A percentile compares a stretch with the other conserved stretches of the same genome.
These are phyloP conservation scores for Pseudonectria foliicola DNA, from an alignment of 2,329 filamentous ascomycete genomes.

Conservation along the genomic window DNA sequence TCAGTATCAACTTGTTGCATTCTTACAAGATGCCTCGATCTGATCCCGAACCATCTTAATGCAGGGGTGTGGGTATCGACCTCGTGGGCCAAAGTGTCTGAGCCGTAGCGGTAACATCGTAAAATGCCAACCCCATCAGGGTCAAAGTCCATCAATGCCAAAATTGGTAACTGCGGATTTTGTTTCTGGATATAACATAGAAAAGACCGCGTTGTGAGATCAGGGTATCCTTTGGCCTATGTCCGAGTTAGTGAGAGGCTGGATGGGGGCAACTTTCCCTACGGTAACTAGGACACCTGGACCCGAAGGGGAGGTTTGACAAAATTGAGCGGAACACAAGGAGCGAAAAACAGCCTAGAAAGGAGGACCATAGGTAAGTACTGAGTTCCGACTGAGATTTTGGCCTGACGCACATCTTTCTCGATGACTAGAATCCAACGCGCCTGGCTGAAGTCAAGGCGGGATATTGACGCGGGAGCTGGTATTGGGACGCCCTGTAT, in stretches of 20 bases:
- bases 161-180: slow-evolving; percentile 47
- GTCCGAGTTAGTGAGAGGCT: not conserved
- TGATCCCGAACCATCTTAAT: slow-evolving; percentile 60
- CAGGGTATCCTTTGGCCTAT: slow-evolving; percentile 77
- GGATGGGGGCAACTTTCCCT: slow-evolving; percentile 9
- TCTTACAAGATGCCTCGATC: slow-evolving; percentile 33
- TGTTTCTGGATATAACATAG: slow-evolving; percentile 45
- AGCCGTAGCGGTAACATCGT: slow-evolving; percentile 66
- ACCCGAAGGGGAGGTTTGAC: slow-evolving; percentile 39
- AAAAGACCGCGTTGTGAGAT: slow-evolving; percentile 62
- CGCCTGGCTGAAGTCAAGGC: slow-evolving; percentile 40
- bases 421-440: slow-evolving; percentile 69
- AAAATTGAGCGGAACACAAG: slow-evolving; percentile 50
- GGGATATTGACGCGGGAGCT: slow-evolving; percentile 38
- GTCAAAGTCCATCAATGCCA: slow-evolving; percentile 66
- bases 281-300: slow-evolving; percentile 65
- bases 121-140: slow-evolving; percentile 70
- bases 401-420: slow-evolving; percentile 54
- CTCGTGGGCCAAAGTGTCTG: slow-evolving; percentile 56
- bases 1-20: not conserved
- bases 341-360: slow-evolving; percentile 66
- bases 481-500: slow-evolving; percentile 58
- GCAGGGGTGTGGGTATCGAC: slow-evolving; percentile 39
- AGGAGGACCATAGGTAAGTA: slow-evolving; percentile 17
- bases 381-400: no score